Evolutionary conservation across 345 rosid species (phyloP), one percentile per base, ranked within the genome.

Genomic region (Rhodamnia argentea): DNA sequence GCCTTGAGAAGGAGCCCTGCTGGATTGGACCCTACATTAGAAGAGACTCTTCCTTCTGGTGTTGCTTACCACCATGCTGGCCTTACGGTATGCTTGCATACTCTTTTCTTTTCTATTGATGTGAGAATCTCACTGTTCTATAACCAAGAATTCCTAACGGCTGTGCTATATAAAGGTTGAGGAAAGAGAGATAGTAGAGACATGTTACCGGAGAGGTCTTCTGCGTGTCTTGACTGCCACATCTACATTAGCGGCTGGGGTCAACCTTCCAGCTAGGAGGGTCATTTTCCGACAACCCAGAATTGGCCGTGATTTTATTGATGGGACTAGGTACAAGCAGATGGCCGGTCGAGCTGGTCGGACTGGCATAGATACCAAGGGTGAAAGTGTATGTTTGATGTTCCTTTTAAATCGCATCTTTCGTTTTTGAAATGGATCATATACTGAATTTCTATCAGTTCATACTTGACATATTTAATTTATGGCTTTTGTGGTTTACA

Each of bases 311-410:
- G 99, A 97, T 93, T 96, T 97, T 91, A 90, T 97, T 87, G 99
- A 97, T 90, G 98, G 98, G 83, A 97, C 98, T 88, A 96, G 98
- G 92, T 97, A 97, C 94, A 96, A 87, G 91, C 99, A 97, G 92
- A 97, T 97, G 99, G 95, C 99, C 83, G 99, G 99, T 83, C 93
- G 99, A 89, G 99, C 99, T 87, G 99, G 99, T 87, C 96, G 99
- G 86, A 96, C 98, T 86, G 99, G 99, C 88, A 97, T 97, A 88
- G 99, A 97, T 89, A 93, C 98, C 82, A 93, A 94, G 91, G 99
- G 99, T 84, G 98, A 97, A 94, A 97, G 99, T 92, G 99, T 97
- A 94, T 83, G 99, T 88, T 85, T 86, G 52, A 16, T 75, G 83
- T 76, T 64, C 82, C 76, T 87, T 87, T 85, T 47, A 29, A 22